A percentile compares a stretch with the other conserved stretches of the same genome.
Evolutionary conservation across 768 basidiomycete species (phyloP).

Genomic region (Termitomyces heimii): DNA sequence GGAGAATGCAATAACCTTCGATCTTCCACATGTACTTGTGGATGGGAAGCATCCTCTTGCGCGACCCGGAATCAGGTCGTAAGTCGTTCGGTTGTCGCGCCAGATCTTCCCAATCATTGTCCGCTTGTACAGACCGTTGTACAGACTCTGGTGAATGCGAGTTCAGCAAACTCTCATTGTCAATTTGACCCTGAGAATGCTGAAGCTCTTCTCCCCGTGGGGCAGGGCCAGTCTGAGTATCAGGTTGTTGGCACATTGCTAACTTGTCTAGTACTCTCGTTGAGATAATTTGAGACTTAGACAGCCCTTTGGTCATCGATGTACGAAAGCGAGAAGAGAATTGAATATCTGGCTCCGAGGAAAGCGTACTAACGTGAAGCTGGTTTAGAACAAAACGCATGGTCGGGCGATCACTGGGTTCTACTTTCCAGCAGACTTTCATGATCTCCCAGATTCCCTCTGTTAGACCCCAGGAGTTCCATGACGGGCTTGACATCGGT

Average conservation of each 20-base stretch:
- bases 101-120: neutral
- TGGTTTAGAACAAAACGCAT: neutral
- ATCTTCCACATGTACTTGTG: neutral
- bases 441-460: neutral
- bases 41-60: neutral
- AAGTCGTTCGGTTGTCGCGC: neutral
- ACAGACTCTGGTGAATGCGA: neutral
- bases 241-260: neutral
- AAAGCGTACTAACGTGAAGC: neutral
- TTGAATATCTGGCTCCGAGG: neutral
- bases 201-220: neutral
- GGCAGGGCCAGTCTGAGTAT: neutral
- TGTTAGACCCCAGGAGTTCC: neutral
- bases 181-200: neutral
- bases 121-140: neutral
- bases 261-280: neutral
- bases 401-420: neutral
- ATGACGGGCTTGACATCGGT: neutral
- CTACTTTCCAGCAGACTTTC: neutral
- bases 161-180: neutral
- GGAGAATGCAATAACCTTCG: neutral
- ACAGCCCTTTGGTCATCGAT: neutral
- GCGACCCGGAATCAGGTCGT: neutral
- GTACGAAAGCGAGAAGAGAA: neutral
- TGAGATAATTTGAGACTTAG: neutral